A percentile compares a stretch with the other conserved stretches of the same genome.
Evolutionary conservation across 192 early-diverging fungal species (phyloP).

Genomic region (Gamsiella multidivaricata): DNA sequence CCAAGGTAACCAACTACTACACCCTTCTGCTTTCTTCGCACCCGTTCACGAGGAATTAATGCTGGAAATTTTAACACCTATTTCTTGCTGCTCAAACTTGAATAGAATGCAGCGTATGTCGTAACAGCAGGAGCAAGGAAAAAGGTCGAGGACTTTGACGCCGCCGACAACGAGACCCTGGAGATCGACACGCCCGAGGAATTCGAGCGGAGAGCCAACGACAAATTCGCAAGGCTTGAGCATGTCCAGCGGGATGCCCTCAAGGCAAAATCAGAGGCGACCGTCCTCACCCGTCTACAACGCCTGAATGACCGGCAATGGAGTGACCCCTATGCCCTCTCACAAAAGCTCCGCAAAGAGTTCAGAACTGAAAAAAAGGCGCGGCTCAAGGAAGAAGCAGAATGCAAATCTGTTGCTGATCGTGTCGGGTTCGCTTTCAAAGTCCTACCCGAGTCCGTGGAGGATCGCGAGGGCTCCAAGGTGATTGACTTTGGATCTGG

Average conservation of each 20-base stretch:
- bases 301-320: conserved; percentile 76
- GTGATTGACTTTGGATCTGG: conserved; percentile 23
- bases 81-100: neutral
- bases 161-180: conserved; percentile 72
- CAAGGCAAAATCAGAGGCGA: conserved; percentile 56
- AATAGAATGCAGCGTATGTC: conserved; percentile 73
- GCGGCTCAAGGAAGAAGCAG: conserved; percentile 10
- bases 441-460: conserved; percentile 30
- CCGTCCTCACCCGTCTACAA: conserved; percentile 70
- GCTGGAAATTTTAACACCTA: neutral
- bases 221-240: conserved; percentile 67
- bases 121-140: conserved; percentile 77
- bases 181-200: conserved; percentile 60
- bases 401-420: conserved; percentile 44
- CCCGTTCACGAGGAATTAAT: neutral
- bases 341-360: conserved; percentile 73
- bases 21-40: neutral
- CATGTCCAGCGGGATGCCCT: conserved; percentile 60
- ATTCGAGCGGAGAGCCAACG: conserved; percentile 14
- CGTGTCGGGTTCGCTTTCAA: conserved; percentile 31
- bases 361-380: conserved; percentile 65
- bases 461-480: conserved; percentile 23
- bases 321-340: conserved; percentile 82
- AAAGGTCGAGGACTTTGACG: conserved; percentile 80
- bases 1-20: conserved; percentile 70